These are phyloP conservation scores for Cercospora sp. DNA, from an alignment of 2,329 filamentous ascomycete species.

Conservation along the genomic window DNA sequence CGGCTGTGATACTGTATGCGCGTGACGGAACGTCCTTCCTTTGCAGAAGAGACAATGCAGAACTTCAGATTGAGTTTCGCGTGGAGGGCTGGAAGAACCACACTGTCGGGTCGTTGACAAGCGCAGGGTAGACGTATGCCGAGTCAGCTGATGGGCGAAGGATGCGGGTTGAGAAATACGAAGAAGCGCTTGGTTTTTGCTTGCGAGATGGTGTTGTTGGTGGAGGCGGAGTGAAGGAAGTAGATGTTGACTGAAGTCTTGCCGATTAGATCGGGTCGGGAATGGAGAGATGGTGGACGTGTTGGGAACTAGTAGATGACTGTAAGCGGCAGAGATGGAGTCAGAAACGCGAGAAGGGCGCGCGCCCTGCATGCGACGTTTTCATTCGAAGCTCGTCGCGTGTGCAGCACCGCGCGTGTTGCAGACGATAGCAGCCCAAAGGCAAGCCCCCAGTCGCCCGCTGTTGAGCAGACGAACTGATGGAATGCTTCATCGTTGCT, in stretches of 20 bases:
- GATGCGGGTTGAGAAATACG: conserved; percentile 4
- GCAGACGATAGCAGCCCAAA: not conserved
- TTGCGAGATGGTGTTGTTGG: not conserved
- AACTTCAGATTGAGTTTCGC: conserved; percentile 7
- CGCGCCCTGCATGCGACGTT: not conserved
- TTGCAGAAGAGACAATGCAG: not conserved
- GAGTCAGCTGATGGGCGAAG: conserved; percentile 8
- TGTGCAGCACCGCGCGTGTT: not conserved
- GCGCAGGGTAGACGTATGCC: not conserved
- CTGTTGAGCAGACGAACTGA: not conserved
- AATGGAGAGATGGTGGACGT: not conserved
- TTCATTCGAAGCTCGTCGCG: not conserved
- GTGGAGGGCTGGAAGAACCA: conserved; percentile 6
- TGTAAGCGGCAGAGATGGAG: not conserved
- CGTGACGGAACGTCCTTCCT: not conserved
- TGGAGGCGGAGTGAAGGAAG: not conserved
- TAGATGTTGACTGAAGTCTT: not conserved
- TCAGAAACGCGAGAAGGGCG: not conserved
- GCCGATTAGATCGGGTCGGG: not conserved
- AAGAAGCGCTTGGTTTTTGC: not conserved
- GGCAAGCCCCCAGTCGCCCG: not conserved
- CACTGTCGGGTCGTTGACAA: conserved; percentile 4
- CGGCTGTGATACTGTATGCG: not conserved
- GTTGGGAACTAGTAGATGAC: not conserved
- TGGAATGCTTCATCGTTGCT: not conserved